Percentiles rank a stretch among this genome's conserved stretches.
Conservation (phyloP, 495 filamentous ascomycete genomes). For the Glarea lozoyensis region DNA sequence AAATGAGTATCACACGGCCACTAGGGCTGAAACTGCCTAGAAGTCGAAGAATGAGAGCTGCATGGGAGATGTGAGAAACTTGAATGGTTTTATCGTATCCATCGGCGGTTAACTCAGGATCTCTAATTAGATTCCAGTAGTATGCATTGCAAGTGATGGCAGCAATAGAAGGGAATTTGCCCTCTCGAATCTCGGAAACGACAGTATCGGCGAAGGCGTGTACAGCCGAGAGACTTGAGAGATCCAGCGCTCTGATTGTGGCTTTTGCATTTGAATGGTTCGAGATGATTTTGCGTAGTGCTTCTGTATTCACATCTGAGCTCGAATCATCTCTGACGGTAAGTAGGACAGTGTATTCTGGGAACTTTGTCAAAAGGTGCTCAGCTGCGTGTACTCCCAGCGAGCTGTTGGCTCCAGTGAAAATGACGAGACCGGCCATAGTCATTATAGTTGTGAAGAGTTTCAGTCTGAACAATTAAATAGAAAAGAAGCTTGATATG, state of each 20-base stretch:
- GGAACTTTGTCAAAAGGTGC: constrained; percentile 27
- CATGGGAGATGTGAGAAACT: constrained; percentile 35
- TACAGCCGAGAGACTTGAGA: not conserved
- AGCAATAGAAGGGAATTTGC: constrained; percentile 28
- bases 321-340: constrained; percentile 34
- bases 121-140: constrained; percentile 29
- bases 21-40: constrained; percentile 32
- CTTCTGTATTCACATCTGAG: constrained; percentile 33
- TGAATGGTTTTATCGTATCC: constrained; percentile 36
- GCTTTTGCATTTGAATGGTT: not conserved
- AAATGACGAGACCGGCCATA: constrained; percentile 29
- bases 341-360: constrained; percentile 27
- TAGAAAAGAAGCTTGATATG: no score
- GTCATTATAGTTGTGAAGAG: no score
- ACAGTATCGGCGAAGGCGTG: not conserved
- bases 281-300: constrained; percentile 26
- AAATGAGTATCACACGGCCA: constrained; percentile 35
- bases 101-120: constrained; percentile 30
- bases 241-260: not conserved
- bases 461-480: no score
- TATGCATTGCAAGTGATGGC: constrained; percentile 38
- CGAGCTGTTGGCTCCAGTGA: constrained; percentile 42
- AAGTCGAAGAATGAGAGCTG: constrained; percentile 32
- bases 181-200: constrained; percentile 24
- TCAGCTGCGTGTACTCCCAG: constrained; percentile 34